Evolutionary conservation across 1,139 yeast species (phyloP), one percentile per base, ranked within the genome.

Genomic region (Candida gigantensis): DNA sequence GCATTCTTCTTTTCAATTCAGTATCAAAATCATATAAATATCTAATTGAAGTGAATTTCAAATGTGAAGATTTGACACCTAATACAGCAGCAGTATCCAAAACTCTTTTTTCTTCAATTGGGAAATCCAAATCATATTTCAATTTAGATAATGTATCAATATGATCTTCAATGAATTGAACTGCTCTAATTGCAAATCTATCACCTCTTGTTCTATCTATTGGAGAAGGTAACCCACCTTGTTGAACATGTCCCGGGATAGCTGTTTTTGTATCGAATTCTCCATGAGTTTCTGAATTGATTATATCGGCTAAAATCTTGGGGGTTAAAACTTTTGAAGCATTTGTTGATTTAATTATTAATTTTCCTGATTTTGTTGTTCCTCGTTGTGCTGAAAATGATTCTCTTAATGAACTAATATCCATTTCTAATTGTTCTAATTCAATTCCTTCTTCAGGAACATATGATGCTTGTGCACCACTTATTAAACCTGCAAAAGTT

Each of bases 181-280:
- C 82, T 39, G 96, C 88, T 60, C 80, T 83, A 47, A 90, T 82
- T 4, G 96, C 96, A 60, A 84, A 83, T 58, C 97, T 77, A 10
- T 95, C 84, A 11, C 96, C 96, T 45, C 92, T 77, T 14, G 90
- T 85, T 64, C 97, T 81, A 62, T 92, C 98, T 62, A 89, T 86
- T 6, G 97, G 88, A 3, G 97, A 85, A 27, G 98, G 98, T 37
- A 81, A 78, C 42, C 95, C 96, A 61, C 98, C 98, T 65, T 92
- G 98, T 71, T 92, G 98, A 36, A 89, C 95, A 57, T 92, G 98
- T 19, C 98, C 98, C 9, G 98, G 98, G 38, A 90, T 82, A 11
- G 98, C 98, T 4, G 96, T 89, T 62, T 95, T 84, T 13, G 95
- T 86, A 54, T 90, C 97, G 56, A 89, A 92, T 44, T 75, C 72